Percentiles rank a stretch among this genome's conserved stretches.
phyloP scores from a whole-genome alignment of 768 basidiomycete species.

The Chalciporus pseudorubinellus region DNA sequence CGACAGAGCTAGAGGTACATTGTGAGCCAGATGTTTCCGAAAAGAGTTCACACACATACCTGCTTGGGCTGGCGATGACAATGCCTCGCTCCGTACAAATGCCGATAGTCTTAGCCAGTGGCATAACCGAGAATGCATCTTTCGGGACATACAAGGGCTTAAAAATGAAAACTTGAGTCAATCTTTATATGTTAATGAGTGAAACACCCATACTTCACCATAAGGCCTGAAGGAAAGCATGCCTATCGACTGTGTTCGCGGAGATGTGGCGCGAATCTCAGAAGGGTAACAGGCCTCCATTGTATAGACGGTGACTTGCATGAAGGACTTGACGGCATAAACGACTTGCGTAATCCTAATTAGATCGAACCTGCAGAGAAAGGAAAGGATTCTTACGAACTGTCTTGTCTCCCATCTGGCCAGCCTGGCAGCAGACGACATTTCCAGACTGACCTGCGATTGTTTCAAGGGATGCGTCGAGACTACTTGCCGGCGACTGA shows the following conservation, averaged over 20 bases:
- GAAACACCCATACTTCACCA: constrained; percentile 53
- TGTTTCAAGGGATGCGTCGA: constrained; percentile 61
- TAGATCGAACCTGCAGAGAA: background rate
- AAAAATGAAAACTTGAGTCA: background rate
- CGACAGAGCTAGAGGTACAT: constrained; percentile 42
- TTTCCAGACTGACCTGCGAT: constrained; percentile 52
- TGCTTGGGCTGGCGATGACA: constrained; percentile 62
- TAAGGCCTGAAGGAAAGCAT: constrained; percentile 55
- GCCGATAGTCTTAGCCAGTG: constrained; percentile 60
- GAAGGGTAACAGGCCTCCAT: constrained; percentile 52
- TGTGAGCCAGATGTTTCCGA: background rate
- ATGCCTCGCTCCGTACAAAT: constrained; percentile 66
- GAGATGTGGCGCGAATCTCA: constrained; percentile 36
- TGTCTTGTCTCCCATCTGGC: constrained; percentile 49
- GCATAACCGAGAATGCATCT: constrained; percentile 60
- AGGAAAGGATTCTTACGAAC: constrained; percentile 44
- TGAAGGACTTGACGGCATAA: constrained; percentile 58
- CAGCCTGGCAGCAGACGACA: constrained; percentile 62
- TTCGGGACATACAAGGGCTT: constrained; percentile 71
- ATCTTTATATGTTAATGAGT: background rate
- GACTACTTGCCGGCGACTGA: constrained; percentile 40
- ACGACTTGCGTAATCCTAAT: constrained; percentile 47
- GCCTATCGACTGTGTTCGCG: constrained; percentile 29
- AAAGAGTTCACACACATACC: constrained; percentile 42
- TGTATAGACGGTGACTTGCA: constrained; percentile 59